phyloP scores from a whole-genome alignment of 1,139 yeast genomes.

The Nadsonia starkeyi-henricii region DNA sequence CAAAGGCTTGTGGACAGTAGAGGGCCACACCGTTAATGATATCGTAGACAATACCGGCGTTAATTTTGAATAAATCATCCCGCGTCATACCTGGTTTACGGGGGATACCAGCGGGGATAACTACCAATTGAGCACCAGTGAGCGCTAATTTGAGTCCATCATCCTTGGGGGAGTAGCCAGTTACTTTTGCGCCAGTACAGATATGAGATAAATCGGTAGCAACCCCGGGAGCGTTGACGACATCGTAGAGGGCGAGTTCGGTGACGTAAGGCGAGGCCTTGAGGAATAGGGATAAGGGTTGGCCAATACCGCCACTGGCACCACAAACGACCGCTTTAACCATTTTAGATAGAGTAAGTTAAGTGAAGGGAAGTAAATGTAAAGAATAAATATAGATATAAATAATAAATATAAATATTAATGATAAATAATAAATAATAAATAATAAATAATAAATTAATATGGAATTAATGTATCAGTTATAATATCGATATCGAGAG shows the following conservation, averaged over 20 bases:
- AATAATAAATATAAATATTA: no score
- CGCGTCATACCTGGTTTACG: slow-evolving; percentile 98
- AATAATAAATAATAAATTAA: no score
- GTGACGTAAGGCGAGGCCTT: slow-evolving; percentile 47
- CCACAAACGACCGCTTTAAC: slow-evolving; percentile 72
- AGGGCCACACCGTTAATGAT: slow-evolving; percentile 70
- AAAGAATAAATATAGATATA: no score
- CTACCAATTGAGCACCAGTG: slow-evolving; percentile 57
- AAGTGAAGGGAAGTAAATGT: no score
- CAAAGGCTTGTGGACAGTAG: slow-evolving; percentile 58
- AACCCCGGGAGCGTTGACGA: slow-evolving; percentile 83
- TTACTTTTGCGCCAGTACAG: slow-evolving; percentile 63
- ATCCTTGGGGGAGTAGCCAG: slow-evolving; percentile 56
- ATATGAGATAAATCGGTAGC: slow-evolving; percentile 86
- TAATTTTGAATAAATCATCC: slow-evolving; percentile 86
- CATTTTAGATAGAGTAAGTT: no score
- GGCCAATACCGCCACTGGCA: slow-evolving; percentile 98
- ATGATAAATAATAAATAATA: no score
- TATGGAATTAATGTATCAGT: no score
- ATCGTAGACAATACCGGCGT: slow-evolving; percentile 79
- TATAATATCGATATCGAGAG: no score
- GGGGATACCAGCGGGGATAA: slow-evolving; percentile 94
- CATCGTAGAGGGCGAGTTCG: slow-evolving; percentile 73
- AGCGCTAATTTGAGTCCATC: slow-evolving; percentile 47
- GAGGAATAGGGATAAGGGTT: slow-evolving; percentile 75